These are phyloP conservation scores for Paramecium caudatum DNA, from an alignment of 73 alveolate species.

Conservation along the genomic window DNA sequence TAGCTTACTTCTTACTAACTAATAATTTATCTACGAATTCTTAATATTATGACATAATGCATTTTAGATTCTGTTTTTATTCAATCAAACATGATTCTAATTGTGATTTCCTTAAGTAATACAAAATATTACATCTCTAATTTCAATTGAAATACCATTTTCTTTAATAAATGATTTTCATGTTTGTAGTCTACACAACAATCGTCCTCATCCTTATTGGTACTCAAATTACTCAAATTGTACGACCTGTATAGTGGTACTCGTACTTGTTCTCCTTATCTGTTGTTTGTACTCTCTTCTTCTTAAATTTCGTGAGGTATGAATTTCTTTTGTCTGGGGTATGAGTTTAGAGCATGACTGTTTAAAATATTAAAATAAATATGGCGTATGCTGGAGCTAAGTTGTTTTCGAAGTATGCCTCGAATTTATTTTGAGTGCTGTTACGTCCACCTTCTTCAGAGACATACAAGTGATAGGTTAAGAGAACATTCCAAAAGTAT, in stretches of 20 bases:
- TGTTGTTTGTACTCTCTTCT: constrained; percentile 38
- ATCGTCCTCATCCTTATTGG: constrained; percentile 36
- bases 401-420: constrained; percentile 45
- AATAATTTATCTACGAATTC: neutral
- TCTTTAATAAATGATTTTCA: constrained; percentile 11
- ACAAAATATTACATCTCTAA: neutral
- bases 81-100: constrained; percentile 26
- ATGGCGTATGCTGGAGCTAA: constrained; percentile 53
- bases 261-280: constrained; percentile 28
- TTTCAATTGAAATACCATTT: constrained; percentile 1
- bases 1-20: neutral
- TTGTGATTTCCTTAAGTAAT: neutral
- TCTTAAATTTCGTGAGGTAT: neutral
- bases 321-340: constrained; percentile 55
- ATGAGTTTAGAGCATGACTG: too few relatives aligned
- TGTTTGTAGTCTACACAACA: neutral
- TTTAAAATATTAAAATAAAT: constrained; percentile 31
- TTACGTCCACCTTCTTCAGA: constrained; percentile 70
- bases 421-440: constrained; percentile 40
- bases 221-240: constrained; percentile 2
- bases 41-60: neutral
- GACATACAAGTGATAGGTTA: constrained; percentile 71
- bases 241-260: too few relatives aligned
- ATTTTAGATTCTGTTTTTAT: constrained; percentile 18
- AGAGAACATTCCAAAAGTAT: constrained; percentile 73